Conservation (phyloP, 129 eudicot genomes). For the Tanacetum coccineum region DNA sequence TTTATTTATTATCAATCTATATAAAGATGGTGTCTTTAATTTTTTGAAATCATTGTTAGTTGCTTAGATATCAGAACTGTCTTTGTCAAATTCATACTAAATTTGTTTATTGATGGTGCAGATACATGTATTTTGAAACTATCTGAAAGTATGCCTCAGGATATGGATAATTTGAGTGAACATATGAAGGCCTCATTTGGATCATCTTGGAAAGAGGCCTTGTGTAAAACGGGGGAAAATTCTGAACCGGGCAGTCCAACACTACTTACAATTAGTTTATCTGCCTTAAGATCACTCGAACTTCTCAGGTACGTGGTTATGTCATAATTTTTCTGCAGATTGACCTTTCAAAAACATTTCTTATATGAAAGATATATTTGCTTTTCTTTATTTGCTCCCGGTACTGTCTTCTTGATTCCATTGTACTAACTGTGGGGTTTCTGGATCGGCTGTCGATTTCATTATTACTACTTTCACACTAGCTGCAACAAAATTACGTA, state of each 20-base stretch:
- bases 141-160: conserved; percentile 47
- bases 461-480: too few relatives aligned
- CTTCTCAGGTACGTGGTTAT: conserved; percentile 44
- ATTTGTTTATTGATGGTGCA: conserved; percentile 20
- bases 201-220: conserved; percentile 67
- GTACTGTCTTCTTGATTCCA: conserved; percentile 2
- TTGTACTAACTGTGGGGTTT: neutral
- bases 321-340: neutral
- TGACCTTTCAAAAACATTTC: conserved; percentile 3
- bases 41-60: neutral
- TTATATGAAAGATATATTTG: neutral
- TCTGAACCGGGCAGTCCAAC: conserved; percentile 83
- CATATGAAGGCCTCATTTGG: conserved; percentile 75
- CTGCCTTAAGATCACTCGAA: conserved; percentile 82
- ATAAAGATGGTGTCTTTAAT: neutral
- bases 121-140: conserved; percentile 61
- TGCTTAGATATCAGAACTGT: neutral
- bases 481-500: too few relatives aligned
- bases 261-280: conserved; percentile 72
- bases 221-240: conserved; percentile 58
- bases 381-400: neutral
- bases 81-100: neutral
- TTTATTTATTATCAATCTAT: neutral
- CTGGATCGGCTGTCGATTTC: too few relatives aligned
- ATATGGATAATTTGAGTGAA: conserved; percentile 46